A percentile compares a stretch with the other conserved stretches of the same genome.
These are phyloP conservation scores for Pisolithus albus DNA, from an alignment of 768 basidiomycete species.

Conservation along the genomic window DNA sequence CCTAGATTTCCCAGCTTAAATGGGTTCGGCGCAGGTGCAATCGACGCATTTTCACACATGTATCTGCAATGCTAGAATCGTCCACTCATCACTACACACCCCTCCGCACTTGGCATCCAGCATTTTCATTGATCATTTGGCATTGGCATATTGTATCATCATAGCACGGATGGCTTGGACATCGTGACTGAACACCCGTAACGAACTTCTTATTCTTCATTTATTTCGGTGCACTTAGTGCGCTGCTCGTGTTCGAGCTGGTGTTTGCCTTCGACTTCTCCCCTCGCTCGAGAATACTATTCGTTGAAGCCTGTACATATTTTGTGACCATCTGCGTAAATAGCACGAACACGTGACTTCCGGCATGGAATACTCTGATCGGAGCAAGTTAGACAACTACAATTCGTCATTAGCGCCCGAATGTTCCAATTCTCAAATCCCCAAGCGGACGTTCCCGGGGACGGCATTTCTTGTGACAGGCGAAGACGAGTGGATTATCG, in stretches of 20 bases:
- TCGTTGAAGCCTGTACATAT: too few species aligned
- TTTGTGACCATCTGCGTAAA: too few species aligned
- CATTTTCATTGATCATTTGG: background rate
- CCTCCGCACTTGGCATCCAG: background rate
- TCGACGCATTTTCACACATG: background rate
- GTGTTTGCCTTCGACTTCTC: too few species aligned
- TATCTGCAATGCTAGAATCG: background rate
- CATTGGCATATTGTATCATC: background rate
- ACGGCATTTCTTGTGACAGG: constrained; percentile 23
- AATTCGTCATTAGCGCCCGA: constrained; percentile 18
- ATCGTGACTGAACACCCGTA: background rate
- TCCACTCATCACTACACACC: background rate
- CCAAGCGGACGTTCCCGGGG: constrained; percentile 17
- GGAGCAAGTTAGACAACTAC: too few species aligned
- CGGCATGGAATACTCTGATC: too few species aligned
- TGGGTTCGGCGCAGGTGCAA: background rate
- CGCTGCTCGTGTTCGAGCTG: too few species aligned
- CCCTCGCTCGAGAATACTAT: too few species aligned
- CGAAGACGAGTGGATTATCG: constrained; percentile 16
- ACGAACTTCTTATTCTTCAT: background rate
- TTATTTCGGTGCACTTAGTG: background rate
- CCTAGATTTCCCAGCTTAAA: background rate
- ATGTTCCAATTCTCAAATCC: constrained; percentile 8
- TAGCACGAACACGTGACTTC: too few species aligned
- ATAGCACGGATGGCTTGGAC: background rate